Evolutionary conservation across 768 basidiomycete species (phyloP).

Genomic region (Artomyces pyxidatus): DNA sequence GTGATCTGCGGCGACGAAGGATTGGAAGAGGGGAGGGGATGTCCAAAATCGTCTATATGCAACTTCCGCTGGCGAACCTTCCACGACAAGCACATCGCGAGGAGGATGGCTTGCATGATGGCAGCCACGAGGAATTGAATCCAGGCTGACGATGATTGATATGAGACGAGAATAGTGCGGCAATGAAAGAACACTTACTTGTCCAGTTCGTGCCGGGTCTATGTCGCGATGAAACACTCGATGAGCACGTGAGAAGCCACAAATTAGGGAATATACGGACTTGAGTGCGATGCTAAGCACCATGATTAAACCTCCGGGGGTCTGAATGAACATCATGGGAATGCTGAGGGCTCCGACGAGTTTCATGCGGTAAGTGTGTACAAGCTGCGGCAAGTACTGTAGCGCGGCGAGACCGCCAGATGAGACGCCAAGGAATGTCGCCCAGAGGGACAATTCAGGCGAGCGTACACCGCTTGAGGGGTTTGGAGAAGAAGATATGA

Average conservation of each 20-base stretch:
- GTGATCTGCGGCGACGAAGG: slow-evolving; percentile 12
- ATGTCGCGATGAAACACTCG: no score
- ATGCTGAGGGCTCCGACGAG: slow-evolving; percentile 92
- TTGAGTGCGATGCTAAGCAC: slow-evolving; percentile 70
- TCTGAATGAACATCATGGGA: slow-evolving; percentile 94
- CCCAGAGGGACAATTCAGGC: slow-evolving; percentile 50
- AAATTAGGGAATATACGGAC: slow-evolving; percentile 28
- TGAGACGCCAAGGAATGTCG: slow-evolving; percentile 79
- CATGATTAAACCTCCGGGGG: slow-evolving; percentile 85
- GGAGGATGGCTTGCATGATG: slow-evolving; percentile 71
- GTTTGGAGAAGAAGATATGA: slow-evolving; percentile 40
- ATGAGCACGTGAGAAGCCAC: no score
- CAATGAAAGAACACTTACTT: slow-evolving; percentile 34
- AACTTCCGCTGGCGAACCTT: slow-evolving; percentile 67
- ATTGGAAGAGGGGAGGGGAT: slow-evolving; percentile 28
- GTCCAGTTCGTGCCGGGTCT: slow-evolving; percentile 84
- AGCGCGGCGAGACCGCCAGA: slow-evolving; percentile 70
- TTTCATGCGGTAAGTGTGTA: slow-evolving; percentile 66
- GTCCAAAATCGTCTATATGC: slow-evolving; percentile 86
- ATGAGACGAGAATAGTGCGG: background rate
- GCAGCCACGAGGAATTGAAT: slow-evolving; percentile 75
- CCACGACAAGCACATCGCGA: slow-evolving; percentile 84
- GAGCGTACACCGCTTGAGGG: slow-evolving; percentile 29
- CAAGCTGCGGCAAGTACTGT: slow-evolving; percentile 86
- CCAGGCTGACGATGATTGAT: slow-evolving; percentile 47